phyloP scores from a whole-genome alignment of 768 basidiomycete genomes.

The Suillus hirtellus region DNA sequence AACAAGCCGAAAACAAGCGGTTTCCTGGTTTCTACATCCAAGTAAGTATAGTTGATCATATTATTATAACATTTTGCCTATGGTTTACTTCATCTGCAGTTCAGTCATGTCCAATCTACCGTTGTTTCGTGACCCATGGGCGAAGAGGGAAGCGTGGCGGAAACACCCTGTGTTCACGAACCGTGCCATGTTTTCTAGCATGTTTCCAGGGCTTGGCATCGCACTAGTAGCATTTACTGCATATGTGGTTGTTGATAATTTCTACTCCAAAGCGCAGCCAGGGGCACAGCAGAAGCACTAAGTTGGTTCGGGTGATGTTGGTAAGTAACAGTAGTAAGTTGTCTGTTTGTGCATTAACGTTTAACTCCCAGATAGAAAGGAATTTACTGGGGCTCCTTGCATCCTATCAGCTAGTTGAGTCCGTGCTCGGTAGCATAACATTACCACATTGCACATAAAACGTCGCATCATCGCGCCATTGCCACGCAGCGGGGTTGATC shows the following conservation, averaged over 20 bases:
- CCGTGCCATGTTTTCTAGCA: slow-evolving; percentile 81
- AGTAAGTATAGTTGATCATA: neutral
- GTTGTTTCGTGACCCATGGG: slow-evolving; percentile 94
- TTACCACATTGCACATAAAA: neutral
- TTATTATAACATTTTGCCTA: neutral
- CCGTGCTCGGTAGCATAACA: neutral
- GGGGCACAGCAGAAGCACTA: slow-evolving; percentile 22
- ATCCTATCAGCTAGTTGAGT: neutral
- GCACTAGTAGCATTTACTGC: slow-evolving; percentile 89
- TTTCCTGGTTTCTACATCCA: neutral
- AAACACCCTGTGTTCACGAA: slow-evolving; percentile 87
- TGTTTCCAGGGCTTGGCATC: slow-evolving; percentile 95
- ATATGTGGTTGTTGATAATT: slow-evolving; percentile 85
- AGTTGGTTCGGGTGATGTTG: neutral
- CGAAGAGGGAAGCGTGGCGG: slow-evolving; percentile 90
- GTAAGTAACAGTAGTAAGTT: neutral
- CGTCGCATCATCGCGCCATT: neutral
- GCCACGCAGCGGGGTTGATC: neutral
- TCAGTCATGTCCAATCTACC: slow-evolving; percentile 60
- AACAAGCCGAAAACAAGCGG: slow-evolving; percentile 5
- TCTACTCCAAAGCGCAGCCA: slow-evolving; percentile 44
- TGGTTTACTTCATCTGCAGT: neutral
- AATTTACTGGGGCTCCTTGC: too few species aligned
- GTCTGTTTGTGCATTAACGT: neutral
- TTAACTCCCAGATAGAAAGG: neutral